Evolutionary conservation across 331 rosid species (phyloP), one percentile per base, ranked within the genome.

Genomic region (Prunus yedoensis): DNA sequence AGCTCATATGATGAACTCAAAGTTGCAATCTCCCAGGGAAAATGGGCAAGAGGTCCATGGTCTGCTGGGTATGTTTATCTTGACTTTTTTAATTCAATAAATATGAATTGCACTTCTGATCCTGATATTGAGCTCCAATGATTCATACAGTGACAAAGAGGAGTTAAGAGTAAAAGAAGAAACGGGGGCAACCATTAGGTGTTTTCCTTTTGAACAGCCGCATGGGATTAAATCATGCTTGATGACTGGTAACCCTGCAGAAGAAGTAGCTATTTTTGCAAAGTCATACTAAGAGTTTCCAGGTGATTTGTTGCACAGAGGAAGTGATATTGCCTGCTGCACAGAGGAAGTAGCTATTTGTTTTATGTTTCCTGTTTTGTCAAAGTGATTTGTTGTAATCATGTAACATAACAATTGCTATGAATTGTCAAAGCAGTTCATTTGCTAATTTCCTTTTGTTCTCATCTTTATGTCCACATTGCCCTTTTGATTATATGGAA

Each of bases 31-130:
- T 83, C 95, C 38, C 81, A 87, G 82, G 99, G 99, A n/a, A 94
- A 89, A 90, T 94, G 99, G 99, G 99, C 99, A 60, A 88, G 97
- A 83, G 97, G 97, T 61, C 97, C 99, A 50, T 94, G 99, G 99
- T 94, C 99, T 35, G 99, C 99, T 62, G 89, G 96, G 99, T 94
- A 87, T 54, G 15, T 53, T 28, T 57, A 46, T 21, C 75, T 52
- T 16, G 32, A 23, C 16, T 15, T 14, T 35, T 20, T 27, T 51
- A 41, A 41, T 7, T 53, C 27, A 17, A 14, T 62, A 30, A 16
- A n/a, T 35, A 32, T 63, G 25, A 41, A 38, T 63, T 38, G 49
- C 3, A 4, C 23, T 28, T 50, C 68, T 54, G 47, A 50, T 17
- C 30, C 71, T 73, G 53, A 70, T 41, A 30, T 70, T 57, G 70